Percentiles rank a stretch among this genome's conserved stretches.
These are phyloP conservation scores for Eucalyptus marginata DNA, from an alignment of 345 rosid species.

Conservation along the genomic window DNA sequence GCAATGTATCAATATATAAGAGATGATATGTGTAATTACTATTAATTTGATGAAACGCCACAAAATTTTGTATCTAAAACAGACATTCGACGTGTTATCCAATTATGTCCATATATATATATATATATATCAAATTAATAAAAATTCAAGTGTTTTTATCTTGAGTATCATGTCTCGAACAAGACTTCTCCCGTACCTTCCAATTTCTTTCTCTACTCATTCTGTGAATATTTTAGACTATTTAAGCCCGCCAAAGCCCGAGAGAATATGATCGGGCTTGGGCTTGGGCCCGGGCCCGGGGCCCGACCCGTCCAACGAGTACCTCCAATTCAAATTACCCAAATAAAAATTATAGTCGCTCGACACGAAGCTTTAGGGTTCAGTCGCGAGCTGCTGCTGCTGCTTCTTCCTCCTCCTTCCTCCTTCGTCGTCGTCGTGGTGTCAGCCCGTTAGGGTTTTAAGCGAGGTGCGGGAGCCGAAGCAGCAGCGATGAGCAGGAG, in stretches of 20 bases:
- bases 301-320: background rate
- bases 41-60: background rate
- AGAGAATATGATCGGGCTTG: background rate
- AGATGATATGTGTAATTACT: background rate
- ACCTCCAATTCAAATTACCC: background rate
- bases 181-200: background rate
- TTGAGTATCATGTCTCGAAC: background rate
- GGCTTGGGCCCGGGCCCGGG: background rate
- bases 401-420: background rate
- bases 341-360: background rate
- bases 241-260: background rate
- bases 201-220: background rate
- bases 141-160: background rate
- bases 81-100: background rate
- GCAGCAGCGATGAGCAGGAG: slow-evolving; percentile 8
- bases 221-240: background rate
- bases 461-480: background rate
- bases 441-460: background rate
- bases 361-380: background rate
- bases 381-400: background rate
- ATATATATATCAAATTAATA: background rate
- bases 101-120: background rate
- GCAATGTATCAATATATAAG: background rate
- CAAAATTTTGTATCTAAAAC: background rate
- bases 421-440: background rate